Conservation (phyloP, 2,329 filamentous ascomycete species). For the Monosporascus sp. region DNA sequence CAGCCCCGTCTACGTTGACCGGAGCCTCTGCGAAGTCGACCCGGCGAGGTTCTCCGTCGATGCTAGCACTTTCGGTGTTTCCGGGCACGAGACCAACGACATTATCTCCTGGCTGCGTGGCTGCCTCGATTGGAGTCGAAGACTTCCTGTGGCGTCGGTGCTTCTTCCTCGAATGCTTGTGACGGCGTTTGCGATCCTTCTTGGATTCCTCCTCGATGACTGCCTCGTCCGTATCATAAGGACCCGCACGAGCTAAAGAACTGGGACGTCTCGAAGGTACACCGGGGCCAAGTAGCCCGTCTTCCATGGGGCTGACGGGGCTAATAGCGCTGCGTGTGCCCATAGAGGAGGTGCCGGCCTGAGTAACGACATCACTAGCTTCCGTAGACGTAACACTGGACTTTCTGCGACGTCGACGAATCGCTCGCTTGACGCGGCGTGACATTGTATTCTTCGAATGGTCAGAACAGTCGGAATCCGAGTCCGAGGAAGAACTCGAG, state of each 20-base stretch:
- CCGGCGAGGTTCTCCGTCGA: conserved; percentile 43
- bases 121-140: conserved; percentile 8
- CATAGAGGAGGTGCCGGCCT: conserved; percentile 37
- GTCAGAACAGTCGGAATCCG: conserved; percentile 67
- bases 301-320: conserved; percentile 10
- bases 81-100: conserved; percentile 24
- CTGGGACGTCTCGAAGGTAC: conserved; percentile 32
- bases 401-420: conserved; percentile 70
- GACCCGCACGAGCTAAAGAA: conserved; percentile 30
- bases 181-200: conserved; percentile 31
- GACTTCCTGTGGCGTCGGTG: conserved; percentile 28
- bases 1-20: conserved; percentile 18
- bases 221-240: conserved; percentile 38
- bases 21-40: conserved; percentile 50
- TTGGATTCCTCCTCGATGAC: conserved; percentile 38
- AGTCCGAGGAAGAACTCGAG: conserved; percentile 50
- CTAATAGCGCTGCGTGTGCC: conserved; percentile 29
- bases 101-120: conserved; percentile 20
- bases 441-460: conserved; percentile 58
- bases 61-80: conserved; percentile 5
- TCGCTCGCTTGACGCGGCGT: conserved; percentile 69
- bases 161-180: conserved; percentile 41
- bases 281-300: conserved; percentile 35
- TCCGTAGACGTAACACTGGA: conserved; percentile 69
- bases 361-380: conserved; percentile 30